Conservation (phyloP, 2,329 filamentous ascomycete species). For the Scolecobasidium constrictum region DNA sequence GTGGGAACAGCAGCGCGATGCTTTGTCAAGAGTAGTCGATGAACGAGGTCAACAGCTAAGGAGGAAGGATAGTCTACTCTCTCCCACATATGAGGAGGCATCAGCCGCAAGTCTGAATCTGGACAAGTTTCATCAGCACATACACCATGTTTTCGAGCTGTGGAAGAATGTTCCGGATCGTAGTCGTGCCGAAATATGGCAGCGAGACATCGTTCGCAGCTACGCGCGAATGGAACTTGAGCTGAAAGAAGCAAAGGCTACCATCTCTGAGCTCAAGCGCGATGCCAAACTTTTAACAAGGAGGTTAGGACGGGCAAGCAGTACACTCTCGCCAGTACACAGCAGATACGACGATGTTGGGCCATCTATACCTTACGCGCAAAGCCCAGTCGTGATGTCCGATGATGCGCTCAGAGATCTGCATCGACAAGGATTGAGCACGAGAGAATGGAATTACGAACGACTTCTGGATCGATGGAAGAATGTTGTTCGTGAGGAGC, state of each 20-base stretch:
- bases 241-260: constrained; percentile 23
- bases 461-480: constrained; percentile 29
- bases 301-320: not conserved
- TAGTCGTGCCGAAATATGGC: constrained; percentile 33
- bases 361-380: constrained; percentile 15
- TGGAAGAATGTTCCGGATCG: constrained; percentile 57
- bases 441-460: constrained; percentile 29
- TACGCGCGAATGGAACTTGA: constrained; percentile 30
- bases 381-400: constrained; percentile 25
- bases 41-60: constrained; percentile 42
- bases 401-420: constrained; percentile 27
- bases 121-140: constrained; percentile 60
- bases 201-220: constrained; percentile 34
- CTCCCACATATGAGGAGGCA: constrained; percentile 26
- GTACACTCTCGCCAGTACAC: not conserved
- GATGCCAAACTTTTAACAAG: constrained; percentile 31
- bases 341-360: not conserved
- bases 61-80: constrained; percentile 14
- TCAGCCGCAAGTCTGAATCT: constrained; percentile 26
- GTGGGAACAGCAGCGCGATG: constrained; percentile 60
- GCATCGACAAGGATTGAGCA: constrained; percentile 21
- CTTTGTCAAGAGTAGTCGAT: constrained; percentile 55
- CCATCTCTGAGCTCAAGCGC: constrained; percentile 27
- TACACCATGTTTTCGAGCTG: constrained; percentile 64
- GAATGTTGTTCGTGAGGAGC: constrained; percentile 22